Base-by-base conservation (phyloP, 768 basidiomycete genomes). In the Leucosporidium scottii region DNA sequence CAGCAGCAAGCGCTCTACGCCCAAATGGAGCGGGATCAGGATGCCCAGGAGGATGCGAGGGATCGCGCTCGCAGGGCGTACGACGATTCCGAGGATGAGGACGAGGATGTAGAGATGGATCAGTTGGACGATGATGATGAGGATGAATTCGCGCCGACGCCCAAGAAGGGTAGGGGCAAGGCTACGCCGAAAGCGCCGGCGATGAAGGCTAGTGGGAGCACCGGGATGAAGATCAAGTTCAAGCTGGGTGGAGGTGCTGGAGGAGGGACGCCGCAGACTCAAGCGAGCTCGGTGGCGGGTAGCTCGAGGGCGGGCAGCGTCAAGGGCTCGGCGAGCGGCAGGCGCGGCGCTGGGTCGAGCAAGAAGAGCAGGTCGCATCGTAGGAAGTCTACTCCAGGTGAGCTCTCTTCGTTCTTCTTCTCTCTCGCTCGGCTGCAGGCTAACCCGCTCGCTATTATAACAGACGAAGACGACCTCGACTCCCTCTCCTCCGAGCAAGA, bases 141-240 rank as follows among this genome's bases (percentile, higher is more conserved):
- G 50, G 57, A 58, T 25, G 57, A 58, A 12, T 23, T 34, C 34
- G 34, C 31, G 31, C 57, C 57, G 3, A 23, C 21, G 34, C 36
- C 57, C 5, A 25, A n/a, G 34, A 58, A 58, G 36, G 39, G 8
- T 2, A 44, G 39, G 39, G 39, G 39, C 10, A 44, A 13, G 39
- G 39, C 57, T 23, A 23, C 21, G 7, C 50, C 50, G 9, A 21
- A 51, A 51, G 50, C 50, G 50, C 21, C 23, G 21, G 59, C 59
- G 6, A 30, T 47, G 25, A 49, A n/a, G 27, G 59, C 59, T 8
- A 48, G 30, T 9, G 25, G 13, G 17, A 25, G 28, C 7, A 27
- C 39, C 1, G 64, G 62, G 10, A 54, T 72, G 50, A 72, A 72
- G 65, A 68, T 72, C 62, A 68, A 68, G 59, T 72, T 72, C 71